Evolutionary conservation across 2,329 filamentous ascomycete genomes (phyloP).

Genomic region (Alternaria sp.): DNA sequence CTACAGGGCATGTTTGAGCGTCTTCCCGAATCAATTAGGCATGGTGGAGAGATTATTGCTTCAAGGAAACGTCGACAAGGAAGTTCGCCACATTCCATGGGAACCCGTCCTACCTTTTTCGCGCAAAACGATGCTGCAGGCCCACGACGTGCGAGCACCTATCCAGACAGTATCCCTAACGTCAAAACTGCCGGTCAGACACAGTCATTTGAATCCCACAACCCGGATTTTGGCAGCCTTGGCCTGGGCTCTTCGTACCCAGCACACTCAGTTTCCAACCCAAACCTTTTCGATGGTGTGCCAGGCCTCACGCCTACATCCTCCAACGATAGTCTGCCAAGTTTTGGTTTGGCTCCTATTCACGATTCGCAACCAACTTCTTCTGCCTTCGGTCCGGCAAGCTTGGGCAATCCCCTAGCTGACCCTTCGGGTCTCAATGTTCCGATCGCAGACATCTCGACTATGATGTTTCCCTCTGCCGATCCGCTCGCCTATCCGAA

Average conservation of each 20-base stretch:
- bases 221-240: constrained; percentile 38
- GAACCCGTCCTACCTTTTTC: constrained; percentile 34
- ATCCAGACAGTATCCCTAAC: constrained; percentile 45
- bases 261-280: constrained; percentile 36
- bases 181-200: constrained; percentile 36
- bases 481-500: constrained; percentile 84
- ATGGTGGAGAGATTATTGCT: constrained; percentile 37
- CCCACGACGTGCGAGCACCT: constrained; percentile 47
- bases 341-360: constrained; percentile 33
- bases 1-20: constrained; percentile 80
- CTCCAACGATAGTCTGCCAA: constrained; percentile 39
- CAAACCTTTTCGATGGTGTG: constrained; percentile 41
- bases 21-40: constrained; percentile 74
- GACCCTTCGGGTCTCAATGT: constrained; percentile 50
- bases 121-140: constrained; percentile 34
- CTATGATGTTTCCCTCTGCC: constrained; percentile 81
- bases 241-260: constrained; percentile 39
- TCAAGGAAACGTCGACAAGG: constrained; percentile 51
- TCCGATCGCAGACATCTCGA: constrained; percentile 72
- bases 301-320: constrained; percentile 47
- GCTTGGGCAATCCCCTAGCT: constrained; percentile 40
- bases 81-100: constrained; percentile 45
- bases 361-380: constrained; percentile 38
- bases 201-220: constrained; percentile 39
- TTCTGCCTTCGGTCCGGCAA: constrained; percentile 40